Evolutionary conservation across 1,139 yeast species (phyloP), one percentile per base, ranked within the genome.

Genomic region (Scheffersomyces lignicola): DNA sequence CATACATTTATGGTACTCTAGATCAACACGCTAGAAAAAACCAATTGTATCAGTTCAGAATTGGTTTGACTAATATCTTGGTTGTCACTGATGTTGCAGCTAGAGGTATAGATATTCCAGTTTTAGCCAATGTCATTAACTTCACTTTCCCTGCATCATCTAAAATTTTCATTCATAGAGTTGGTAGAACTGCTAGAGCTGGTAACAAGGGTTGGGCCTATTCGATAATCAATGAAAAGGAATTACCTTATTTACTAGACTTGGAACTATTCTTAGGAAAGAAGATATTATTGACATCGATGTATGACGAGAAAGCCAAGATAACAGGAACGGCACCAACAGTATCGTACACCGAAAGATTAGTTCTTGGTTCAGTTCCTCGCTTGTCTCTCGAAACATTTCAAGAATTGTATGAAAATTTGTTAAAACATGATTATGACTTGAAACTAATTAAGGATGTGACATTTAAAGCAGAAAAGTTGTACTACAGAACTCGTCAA

Each of bases 21-120:
- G 98, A 92, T 58, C 98, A 92, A 57, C 83, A 82, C 46, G 98
- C 98, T 1, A 83, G 99, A 72, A 82, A 83, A 44, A 83, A 85
- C 51, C 98, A 94, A 56, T 69, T 94, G 34, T 76, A 83, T 54
- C 82, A 88, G 50, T 94, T 94, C 61, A 71, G 96, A 51, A 69
- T 81, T 1, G 98, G 97, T 1, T 68, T 85, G 35, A 81, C 97
- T 3, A 78, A 86, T 24, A 60, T 92, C 12, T 62, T 92, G 58
- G 97, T 92, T 7, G 98, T 94, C 37, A 92, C 99, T 1, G 99
- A 92, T 67, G 97, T 92, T 44, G 98, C 98, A 18, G 98, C 98
- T 4, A 85, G 98, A 71, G 99, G 99, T 82, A 90, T 92, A 45
- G 99, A 94, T 78, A 88, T 92, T 47, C 99, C 99, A 0, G 81